Conservation (phyloP, 129 eudicot genomes). For the Kitagawia praeruptora region DNA sequence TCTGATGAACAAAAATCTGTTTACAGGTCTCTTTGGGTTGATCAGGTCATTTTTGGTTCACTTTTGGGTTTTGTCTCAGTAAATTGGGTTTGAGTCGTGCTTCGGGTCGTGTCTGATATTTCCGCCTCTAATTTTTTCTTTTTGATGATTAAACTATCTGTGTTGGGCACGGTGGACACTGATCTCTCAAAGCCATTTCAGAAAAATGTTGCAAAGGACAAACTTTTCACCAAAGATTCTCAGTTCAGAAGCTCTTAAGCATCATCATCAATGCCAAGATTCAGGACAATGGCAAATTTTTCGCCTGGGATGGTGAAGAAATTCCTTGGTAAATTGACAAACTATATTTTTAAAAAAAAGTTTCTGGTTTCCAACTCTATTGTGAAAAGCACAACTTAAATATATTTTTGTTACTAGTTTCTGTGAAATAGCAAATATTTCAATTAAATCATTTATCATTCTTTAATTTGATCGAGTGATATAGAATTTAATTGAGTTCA, state of each 20-base stretch:
- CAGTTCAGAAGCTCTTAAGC: conserved; percentile 62
- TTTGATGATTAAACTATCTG: background rate
- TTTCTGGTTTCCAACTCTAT: background rate
- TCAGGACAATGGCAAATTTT: conserved; percentile 81
- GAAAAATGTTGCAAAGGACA: conserved; percentile 72
- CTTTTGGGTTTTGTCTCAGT: no score
- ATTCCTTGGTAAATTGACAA: conserved; percentile 68
- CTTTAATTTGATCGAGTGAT: background rate
- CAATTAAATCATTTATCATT: no score
- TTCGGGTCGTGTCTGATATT: no score
- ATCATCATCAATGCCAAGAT: conserved; percentile 55
- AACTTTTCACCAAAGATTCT: conserved; percentile 85
- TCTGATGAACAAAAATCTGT: no score
- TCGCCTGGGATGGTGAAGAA: conserved; percentile 98
- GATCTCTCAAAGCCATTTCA: conserved; percentile 90
- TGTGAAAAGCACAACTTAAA: background rate
- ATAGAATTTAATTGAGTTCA: background rate
- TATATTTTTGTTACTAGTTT: no score
- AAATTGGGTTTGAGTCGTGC: no score
- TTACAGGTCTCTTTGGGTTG: no score
- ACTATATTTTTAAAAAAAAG: background rate
- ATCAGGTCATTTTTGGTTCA: no score
- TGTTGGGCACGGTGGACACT: conserved; percentile 96
- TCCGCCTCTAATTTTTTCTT: background rate
- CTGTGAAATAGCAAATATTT: no score